These are phyloP conservation scores for Cyberlindnera nakhonratchasimensis DNA, from an alignment of 805 yeast genomes.

Conservation along the genomic window DNA sequence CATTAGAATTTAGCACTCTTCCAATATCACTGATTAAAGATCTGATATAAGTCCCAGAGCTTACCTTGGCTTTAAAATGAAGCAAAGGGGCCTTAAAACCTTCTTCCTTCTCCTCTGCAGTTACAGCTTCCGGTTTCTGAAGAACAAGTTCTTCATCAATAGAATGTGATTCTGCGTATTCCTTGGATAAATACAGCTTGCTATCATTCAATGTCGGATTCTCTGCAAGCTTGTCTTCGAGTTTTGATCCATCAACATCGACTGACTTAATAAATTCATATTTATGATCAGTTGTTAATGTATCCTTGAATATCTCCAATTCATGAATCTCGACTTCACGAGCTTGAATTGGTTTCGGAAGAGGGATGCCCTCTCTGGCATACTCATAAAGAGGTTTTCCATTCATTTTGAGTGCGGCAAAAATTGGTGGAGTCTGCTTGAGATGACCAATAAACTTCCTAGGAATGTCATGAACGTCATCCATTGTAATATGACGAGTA, in stretches of 20 bases:
- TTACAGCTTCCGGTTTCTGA: slow-evolving; percentile 36
- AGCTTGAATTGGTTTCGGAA: slow-evolving; percentile 79
- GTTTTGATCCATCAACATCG: slow-evolving; percentile 50
- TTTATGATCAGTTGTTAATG: slow-evolving; percentile 51
- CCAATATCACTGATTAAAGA: slow-evolving; percentile 88
- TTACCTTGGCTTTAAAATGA: slow-evolving; percentile 73
- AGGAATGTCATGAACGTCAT: slow-evolving; percentile 46
- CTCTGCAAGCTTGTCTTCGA: slow-evolving; percentile 35
- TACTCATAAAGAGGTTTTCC: slow-evolving; percentile 94
- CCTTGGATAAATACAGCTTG: slow-evolving; percentile 53
- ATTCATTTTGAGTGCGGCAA: slow-evolving; percentile 88
- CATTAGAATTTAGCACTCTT: slow-evolving; percentile 70
- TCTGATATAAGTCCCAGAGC: slow-evolving; percentile 94
- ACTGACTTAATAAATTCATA: slow-evolving; percentile 45
- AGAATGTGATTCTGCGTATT: slow-evolving; percentile 45
- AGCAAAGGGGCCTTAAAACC: slow-evolving; percentile 59
- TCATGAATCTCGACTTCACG: slow-evolving; percentile 63
- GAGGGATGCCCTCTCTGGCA: slow-evolving; percentile 81
- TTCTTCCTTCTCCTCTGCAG: slow-evolving; percentile 35
- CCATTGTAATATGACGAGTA: slow-evolving; percentile 53
- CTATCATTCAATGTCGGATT: slow-evolving; percentile 56
- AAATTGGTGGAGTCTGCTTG: slow-evolving; percentile 91
- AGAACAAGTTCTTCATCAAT: slow-evolving; percentile 38
- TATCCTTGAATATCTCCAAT: slow-evolving; percentile 51
- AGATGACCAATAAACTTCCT: slow-evolving; percentile 75